These are phyloP conservation scores for Acacia concinna DNA, from an alignment of 331 rosid species.

Conservation along the genomic window DNA sequence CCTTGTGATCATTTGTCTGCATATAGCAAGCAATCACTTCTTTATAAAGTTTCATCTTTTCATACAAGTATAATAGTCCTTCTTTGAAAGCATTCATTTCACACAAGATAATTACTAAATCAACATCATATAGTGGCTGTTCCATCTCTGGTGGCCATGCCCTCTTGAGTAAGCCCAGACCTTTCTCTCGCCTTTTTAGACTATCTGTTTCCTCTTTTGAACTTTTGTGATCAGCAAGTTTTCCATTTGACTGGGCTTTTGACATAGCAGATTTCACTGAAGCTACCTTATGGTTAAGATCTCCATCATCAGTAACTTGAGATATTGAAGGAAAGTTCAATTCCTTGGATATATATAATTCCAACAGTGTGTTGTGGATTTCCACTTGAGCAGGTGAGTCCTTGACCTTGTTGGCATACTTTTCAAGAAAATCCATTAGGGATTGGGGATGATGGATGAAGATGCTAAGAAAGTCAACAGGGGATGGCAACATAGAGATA, in stretches of 20 bases:
- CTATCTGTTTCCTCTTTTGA: conserved; percentile 44
- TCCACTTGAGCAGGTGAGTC: conserved; percentile 98
- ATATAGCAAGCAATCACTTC: conserved; percentile 95
- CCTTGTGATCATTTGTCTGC: conserved; percentile 91
- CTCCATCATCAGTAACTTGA: conserved; percentile 51
- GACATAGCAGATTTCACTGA: conserved; percentile 34
- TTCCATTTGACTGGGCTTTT: conserved; percentile 58
- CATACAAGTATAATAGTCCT: conserved; percentile 84
- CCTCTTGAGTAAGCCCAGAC: conserved; percentile 60
- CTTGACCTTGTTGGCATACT: conserved; percentile 74
- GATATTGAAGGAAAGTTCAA: conserved; percentile 73
- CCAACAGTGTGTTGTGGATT: conserved; percentile 91
- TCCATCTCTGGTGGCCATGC: conserved; percentile 88
- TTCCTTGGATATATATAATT: conserved; percentile 86
- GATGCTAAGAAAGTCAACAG: conserved; percentile 94
- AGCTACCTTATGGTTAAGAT: conserved; percentile 39
- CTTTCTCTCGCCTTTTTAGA: conserved; percentile 68
- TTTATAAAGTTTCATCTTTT: conserved; percentile 91
- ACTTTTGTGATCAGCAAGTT: conserved; percentile 43
- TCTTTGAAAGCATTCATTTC: conserved; percentile 89
- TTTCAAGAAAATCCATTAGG: conserved; percentile 92
- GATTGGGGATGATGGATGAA: conserved; percentile 87
- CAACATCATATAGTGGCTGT: conserved; percentile 92
- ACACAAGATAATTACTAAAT: conserved; percentile 87
- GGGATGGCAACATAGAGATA: conserved; percentile 88